Base-by-base conservation (phyloP, 1,284 basidiomycete species). In the Entoloma clypeatum region DNA sequence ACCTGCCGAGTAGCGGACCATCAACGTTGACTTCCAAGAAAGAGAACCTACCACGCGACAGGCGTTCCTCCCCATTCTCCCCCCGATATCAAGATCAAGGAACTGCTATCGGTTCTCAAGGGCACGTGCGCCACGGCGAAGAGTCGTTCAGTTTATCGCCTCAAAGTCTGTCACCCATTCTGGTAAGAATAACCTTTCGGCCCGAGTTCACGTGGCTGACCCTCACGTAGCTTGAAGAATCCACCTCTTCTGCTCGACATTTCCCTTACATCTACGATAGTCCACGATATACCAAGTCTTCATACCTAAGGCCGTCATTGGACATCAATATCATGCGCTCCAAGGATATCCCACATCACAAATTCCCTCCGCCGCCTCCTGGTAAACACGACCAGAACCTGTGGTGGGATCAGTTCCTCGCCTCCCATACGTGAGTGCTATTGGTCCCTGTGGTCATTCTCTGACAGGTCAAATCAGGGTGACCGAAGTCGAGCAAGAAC, bases 321-420 rank as follows among this genome's bases (percentile, higher is more conserved):
- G 61, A 66, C 49, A 54, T 64, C 44, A 66, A 62, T 51, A 50
- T 61, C 37, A 56, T 61, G 41, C 56, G 50, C 43, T 56, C 61
- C 37, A 47, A 57, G 51, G 45, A 51, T 48, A 36, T 36, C 31
- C 35, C 54, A 54, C 56, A 62, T 57, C 54, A 51, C 37, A 68
- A 68, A 44, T 58, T 60, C 18, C 60, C 67, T n/a, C 50, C 67
- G 14, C 61, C 69, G 26, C 66, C 70, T 28, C 60, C 63, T 7
- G 50, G 68, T 35, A 71, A 74, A 42, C 67, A 69, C 49, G 62
- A 65, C 32, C 72, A 73, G 48, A 69, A 68, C 49, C 54, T 66
- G 21, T 85, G 81, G 79, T 86, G 83, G 82, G 74, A 79, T 47
- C 65, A 62, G 42, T 72, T 87, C 29, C 58, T 82, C 38, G 59